Evolutionary conservation across 306 rosid species (phyloP).

Genomic region (Trichosanthes cucumerina): DNA sequence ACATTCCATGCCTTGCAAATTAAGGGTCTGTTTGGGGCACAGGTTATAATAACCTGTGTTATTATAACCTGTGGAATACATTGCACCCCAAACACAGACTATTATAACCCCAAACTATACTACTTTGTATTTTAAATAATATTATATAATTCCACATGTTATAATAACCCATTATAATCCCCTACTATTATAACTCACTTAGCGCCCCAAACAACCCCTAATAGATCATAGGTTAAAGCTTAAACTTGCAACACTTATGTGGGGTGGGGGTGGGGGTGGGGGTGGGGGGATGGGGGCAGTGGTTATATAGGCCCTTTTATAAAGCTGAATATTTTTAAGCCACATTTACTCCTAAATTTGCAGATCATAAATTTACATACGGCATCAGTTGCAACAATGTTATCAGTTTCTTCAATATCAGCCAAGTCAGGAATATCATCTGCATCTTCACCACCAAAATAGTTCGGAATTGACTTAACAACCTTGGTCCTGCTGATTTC

Average conservation of each 20-base stretch:
- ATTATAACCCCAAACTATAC: no score
- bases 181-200: no score
- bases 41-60: no score
- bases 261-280: neutral
- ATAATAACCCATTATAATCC: no score
- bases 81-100: no score
- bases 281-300: neutral
- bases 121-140: no score
- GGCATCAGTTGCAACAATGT: slow-evolving; percentile 61
- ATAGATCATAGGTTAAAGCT: neutral
- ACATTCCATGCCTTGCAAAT: slow-evolving; percentile 4
- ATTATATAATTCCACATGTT: no score
- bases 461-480: slow-evolving; percentile 32
- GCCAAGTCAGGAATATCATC: slow-evolving; percentile 93
- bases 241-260: neutral
- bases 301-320: neutral
- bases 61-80: no score
- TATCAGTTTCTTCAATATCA: slow-evolving; percentile 67
- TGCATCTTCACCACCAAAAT: slow-evolving; percentile 60
- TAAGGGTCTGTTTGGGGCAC: no score
- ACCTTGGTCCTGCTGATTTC: slow-evolving; percentile 53
- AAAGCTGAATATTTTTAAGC: neutral
- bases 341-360: neutral
- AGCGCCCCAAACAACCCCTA: no score
- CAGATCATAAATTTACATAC: slow-evolving; percentile 32